Evolutionary conservation across 306 rosid genomes (phyloP).

Genomic region (Castanea mollissima): DNA sequence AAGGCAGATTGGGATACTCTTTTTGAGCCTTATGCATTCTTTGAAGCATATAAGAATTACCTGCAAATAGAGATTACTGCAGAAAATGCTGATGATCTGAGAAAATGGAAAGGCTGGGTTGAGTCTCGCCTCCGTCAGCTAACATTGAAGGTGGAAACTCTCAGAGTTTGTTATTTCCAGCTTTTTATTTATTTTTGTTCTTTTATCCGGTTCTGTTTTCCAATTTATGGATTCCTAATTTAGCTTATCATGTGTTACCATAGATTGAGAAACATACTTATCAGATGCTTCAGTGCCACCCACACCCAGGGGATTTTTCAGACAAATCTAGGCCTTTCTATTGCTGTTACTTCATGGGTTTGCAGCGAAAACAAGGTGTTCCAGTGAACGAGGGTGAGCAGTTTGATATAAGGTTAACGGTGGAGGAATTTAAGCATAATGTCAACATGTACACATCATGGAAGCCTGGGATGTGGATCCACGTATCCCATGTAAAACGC

Average conservation of each 20-base stretch:
- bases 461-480: slow-evolving; percentile 82
- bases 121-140: slow-evolving; percentile 95
- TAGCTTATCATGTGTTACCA: slow-evolving; percentile 19
- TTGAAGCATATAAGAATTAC: slow-evolving; percentile 84
- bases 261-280: slow-evolving; percentile 83
- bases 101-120: slow-evolving; percentile 99
- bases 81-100: slow-evolving; percentile 73
- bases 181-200: not conserved
- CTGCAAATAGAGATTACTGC: slow-evolving; percentile 80
- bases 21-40: slow-evolving; percentile 82
- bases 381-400: slow-evolving; percentile 65
- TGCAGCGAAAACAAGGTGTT: slow-evolving; percentile 84
- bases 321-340: slow-evolving; percentile 73
- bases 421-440: slow-evolving; percentile 67
- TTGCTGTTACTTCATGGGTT: slow-evolving; percentile 88
- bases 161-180: not conserved
- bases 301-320: slow-evolving; percentile 88
- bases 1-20: slow-evolving; percentile 92
- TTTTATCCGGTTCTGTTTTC: slow-evolving; percentile 11
- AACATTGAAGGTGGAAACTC: slow-evolving; percentile 68
- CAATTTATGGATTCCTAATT: slow-evolving; percentile 10
- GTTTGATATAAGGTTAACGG: slow-evolving; percentile 77
- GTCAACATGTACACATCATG: slow-evolving; percentile 54
- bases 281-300: slow-evolving; percentile 90
- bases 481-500: slow-evolving; percentile 75